These are phyloP conservation scores for Gastrolobium bilobum DNA, from an alignment of 306 rosid genomes.

Conservation along the genomic window DNA sequence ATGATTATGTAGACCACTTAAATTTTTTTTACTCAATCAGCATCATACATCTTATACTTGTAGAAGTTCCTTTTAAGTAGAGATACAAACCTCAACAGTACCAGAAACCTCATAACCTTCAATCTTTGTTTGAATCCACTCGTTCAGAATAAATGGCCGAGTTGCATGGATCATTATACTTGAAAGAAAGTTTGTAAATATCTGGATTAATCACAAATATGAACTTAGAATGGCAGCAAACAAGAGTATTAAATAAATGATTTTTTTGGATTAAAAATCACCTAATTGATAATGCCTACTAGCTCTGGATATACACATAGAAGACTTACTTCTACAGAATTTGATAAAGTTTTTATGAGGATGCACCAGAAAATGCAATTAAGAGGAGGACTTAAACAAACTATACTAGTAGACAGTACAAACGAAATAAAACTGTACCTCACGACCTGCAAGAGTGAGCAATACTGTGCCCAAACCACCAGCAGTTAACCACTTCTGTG, in stretches of 20 bases:
- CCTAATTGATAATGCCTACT: conserved; percentile 33
- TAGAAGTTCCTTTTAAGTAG: conserved; percentile 27
- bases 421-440: conserved; percentile 67
- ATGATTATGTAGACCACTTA: conserved; percentile 25
- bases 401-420: conserved; percentile 24
- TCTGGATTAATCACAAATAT: conserved; percentile 67
- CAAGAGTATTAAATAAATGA: conserved; percentile 8
- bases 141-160: conserved; percentile 86
- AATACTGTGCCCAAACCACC: conserved; percentile 99
- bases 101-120: conserved; percentile 99
- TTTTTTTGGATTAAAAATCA: not conserved
- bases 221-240: conserved; percentile 48
- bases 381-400: conserved; percentile 26
- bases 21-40: not conserved
- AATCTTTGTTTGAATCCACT: conserved; percentile 98
- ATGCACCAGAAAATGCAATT: conserved; percentile 35
- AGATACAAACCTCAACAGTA: conserved; percentile 88
- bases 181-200: conserved; percentile 96
- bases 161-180: conserved; percentile 97
- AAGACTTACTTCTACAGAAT: conserved; percentile 10
- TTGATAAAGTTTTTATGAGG: conserved; percentile 28
- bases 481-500: conserved; percentile 98
- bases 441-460: conserved; percentile 97
- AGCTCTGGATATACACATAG: not conserved
- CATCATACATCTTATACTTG: conserved; percentile 26